A percentile compares a stretch with the other conserved stretches of the same genome.
These are phyloP conservation scores for Solanum virginianum DNA, from an alignment of 257 asterid genomes.

Conservation along the genomic window DNA sequence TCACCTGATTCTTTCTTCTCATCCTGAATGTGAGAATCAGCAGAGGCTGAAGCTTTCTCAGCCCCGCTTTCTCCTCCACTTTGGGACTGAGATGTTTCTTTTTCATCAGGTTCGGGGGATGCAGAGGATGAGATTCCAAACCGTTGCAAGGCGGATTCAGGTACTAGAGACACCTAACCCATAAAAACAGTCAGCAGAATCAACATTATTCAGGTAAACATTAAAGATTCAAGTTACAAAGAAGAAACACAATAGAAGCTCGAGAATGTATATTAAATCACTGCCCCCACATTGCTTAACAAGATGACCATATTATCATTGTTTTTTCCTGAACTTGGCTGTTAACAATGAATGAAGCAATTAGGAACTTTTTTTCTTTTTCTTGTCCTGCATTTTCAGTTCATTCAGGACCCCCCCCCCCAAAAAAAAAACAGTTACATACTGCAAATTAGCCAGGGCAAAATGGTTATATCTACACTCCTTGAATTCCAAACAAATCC, in stretches of 20 bases:
- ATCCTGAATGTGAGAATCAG: conserved; percentile 20
- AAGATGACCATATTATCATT: background rate
- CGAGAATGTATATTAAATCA: background rate
- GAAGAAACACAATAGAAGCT: background rate
- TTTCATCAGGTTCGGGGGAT: conserved; percentile 33
- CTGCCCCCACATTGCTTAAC: background rate
- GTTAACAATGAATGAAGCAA: background rate
- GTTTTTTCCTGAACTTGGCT: background rate
- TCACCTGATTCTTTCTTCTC: conserved; percentile 52
- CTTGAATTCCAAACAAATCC: background rate
- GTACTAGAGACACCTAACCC: conserved; percentile 20
- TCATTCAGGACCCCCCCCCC: background rate
- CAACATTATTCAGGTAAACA: background rate
- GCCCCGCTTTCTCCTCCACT: conserved; percentile 10
- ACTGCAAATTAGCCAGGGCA: background rate
- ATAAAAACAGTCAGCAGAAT: background rate
- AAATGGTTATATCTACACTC: background rate
- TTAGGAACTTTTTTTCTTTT: background rate
- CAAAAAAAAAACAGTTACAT: background rate
- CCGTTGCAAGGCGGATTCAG: conserved; percentile 25
- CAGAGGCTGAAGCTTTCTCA: conserved; percentile 16
- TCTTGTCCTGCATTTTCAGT: background rate
- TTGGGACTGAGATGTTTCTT: conserved; percentile 32
- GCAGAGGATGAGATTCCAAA: conserved; percentile 59
- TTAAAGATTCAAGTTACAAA: background rate